Evolutionary conservation across 176 grass and related monocot species (phyloP).

Genomic region (Bromus sterilis): DNA sequence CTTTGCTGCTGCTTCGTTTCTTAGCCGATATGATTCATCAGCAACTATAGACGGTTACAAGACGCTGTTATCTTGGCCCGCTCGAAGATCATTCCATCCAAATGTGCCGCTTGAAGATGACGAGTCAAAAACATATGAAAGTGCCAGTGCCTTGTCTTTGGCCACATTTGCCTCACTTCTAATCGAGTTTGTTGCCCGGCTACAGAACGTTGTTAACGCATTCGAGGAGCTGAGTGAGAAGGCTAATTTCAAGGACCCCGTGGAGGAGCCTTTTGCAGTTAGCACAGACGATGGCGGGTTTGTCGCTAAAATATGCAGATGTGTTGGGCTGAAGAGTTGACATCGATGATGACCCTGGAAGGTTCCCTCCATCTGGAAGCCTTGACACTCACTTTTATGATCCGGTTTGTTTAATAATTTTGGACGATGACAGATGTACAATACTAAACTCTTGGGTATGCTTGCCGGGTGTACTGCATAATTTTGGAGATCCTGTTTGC

Average conservation of each 20-base stretch:
- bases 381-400: slow-evolving; percentile 19
- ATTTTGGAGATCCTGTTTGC: slow-evolving; percentile 21
- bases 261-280: slow-evolving; percentile 47
- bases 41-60: slow-evolving; percentile 38
- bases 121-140: slow-evolving; percentile 75
- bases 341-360: not conserved
- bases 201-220: slow-evolving; percentile 91
- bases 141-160: slow-evolving; percentile 89
- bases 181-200: slow-evolving; percentile 87
- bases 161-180: slow-evolving; percentile 89
- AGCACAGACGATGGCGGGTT: slow-evolving; percentile 11
- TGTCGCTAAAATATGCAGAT: slow-evolving; percentile 34
- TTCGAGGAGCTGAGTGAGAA: slow-evolving; percentile 79
- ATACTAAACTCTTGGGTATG: slow-evolving; percentile 3
- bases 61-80: slow-evolving; percentile 53
- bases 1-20: slow-evolving; percentile 41
- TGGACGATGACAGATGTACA: slow-evolving; percentile 11
- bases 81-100: slow-evolving; percentile 61
- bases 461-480: not conserved
- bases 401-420: slow-evolving; percentile 8
- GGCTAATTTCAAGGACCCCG: slow-evolving; percentile 67
- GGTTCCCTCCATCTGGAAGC: slow-evolving; percentile 1
- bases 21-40: slow-evolving; percentile 46
- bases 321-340: slow-evolving; percentile 43
- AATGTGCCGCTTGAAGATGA: slow-evolving; percentile 39